Evolutionary conservation across 2,329 filamentous ascomycete genomes (phyloP), one percentile per base, ranked within the genome.

Genomic region (Lasiodiplodia hormozganensis): DNA sequence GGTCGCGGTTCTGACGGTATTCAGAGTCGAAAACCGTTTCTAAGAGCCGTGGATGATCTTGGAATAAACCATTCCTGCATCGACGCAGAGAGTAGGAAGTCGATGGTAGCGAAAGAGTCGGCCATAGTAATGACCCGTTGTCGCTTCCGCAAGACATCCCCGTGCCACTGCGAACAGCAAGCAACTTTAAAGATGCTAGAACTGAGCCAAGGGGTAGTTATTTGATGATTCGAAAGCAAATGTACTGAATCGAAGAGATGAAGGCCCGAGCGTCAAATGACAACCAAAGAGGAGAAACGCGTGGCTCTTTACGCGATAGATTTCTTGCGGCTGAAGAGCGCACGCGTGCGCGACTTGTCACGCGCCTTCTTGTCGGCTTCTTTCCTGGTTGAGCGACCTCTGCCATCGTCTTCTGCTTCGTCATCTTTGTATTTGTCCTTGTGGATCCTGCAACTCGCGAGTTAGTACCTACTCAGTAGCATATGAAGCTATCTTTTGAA

Each of bases 371-470:
- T 92, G 60, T 78, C 75, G 12, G 76, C 73, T n/a, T 78, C 76
- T 62, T 80, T 80, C 68, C 77, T 79, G 8, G 71, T 58, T 6
- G 78, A 76, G 85, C 85, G 70, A 83, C 84, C 71, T 81, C 84
- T 69, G 79, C 79, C 69, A 80, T 76, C 72, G 69, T 80, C 77
- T 71, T 69, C 43, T 74, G 73, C 21, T 75, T 72, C 76, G 68
- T 76, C 92, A 70, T 90, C 88, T 82, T 86, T 85, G 78, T 98
- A 98, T 77, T 98, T 98, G 68, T 93, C 83, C 80, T 98, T 98
- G 84, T 97, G 94, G 74, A 98, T 98, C 94, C 94, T 97, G 58
- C 54, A 14, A 62, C 56, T 70, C 47, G 70, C 71, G 67, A 47
- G 71, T 68, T n/a, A 64, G 31, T 28, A 51, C 71, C 54, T 25